Conservation (phyloP, 116 monocot genomes). For the Phalaenopsis hybrid region DNA sequence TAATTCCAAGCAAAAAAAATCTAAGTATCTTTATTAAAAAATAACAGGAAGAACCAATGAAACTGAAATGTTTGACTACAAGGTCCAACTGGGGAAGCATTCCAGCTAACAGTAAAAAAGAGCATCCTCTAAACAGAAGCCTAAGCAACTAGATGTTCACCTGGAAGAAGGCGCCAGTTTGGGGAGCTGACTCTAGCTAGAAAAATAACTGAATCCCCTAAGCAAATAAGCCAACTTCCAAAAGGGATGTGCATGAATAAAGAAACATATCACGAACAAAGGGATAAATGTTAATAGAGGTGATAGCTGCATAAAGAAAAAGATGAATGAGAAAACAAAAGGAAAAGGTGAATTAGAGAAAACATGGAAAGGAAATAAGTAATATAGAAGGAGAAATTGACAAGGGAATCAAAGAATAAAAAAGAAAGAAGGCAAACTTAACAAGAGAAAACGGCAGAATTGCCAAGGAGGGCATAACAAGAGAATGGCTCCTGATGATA, state of each 20-base stretch:
- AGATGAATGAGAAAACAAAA: too few species aligned
- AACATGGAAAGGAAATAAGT: too few species aligned
- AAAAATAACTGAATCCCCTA: not conserved
- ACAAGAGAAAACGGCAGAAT: too few species aligned
- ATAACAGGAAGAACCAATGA: not conserved
- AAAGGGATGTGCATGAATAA: not conserved
- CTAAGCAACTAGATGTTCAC: not conserved
- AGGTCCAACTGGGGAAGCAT: not conserved
- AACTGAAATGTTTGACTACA: not conserved
- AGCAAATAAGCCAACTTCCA: not conserved
- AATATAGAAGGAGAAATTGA: too few species aligned
- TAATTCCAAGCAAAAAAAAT: not conserved
- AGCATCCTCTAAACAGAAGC: not conserved
- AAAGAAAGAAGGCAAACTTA: too few species aligned
- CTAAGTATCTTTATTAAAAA: not conserved
- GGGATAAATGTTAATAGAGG: not conserved
- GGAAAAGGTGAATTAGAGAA: too few species aligned
- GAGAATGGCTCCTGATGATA: too few species aligned
- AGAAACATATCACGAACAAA: not conserved
- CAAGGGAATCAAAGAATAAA: too few species aligned
- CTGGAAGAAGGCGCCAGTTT: not conserved
- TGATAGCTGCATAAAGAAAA: not conserved
- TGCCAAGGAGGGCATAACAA: too few species aligned
- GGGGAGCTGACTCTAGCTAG: too few species aligned
- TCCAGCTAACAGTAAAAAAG: not conserved